phyloP scores from a whole-genome alignment of 108 stramenopile genomes.

The Chaetoceros muelleri region DNA sequence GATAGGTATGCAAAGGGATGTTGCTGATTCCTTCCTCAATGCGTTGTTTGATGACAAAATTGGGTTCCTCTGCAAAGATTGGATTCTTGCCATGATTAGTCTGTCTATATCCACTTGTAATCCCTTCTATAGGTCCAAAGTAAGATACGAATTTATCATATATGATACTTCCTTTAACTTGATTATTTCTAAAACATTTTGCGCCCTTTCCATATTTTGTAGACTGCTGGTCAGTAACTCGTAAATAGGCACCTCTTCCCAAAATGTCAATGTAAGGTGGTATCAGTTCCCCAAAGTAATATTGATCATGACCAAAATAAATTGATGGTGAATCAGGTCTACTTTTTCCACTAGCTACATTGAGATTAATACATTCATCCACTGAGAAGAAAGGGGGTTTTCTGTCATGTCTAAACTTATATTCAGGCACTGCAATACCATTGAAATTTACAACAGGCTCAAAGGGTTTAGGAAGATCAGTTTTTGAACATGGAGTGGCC shows the following conservation, averaged over 20 bases:
- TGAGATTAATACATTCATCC: slow-evolving; percentile 60
- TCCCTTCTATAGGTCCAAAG: slow-evolving; percentile 76
- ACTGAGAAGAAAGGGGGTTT: slow-evolving; percentile 43
- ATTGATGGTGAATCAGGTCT: slow-evolving; percentile 14
- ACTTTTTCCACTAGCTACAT: slow-evolving; percentile 11
- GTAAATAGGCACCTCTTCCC: slow-evolving; percentile 62
- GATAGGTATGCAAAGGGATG: slow-evolving; percentile 56
- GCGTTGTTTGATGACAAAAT: slow-evolving; percentile 25
- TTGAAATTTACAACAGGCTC: slow-evolving; percentile 62
- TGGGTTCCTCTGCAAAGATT: too few relatives aligned
- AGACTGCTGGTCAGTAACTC: slow-evolving; percentile 33
- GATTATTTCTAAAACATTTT: slow-evolving; percentile 67
- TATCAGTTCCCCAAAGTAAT: slow-evolving; percentile 67
- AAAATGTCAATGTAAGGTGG: slow-evolving; percentile 74
- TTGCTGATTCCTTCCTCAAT: slow-evolving; percentile 30
- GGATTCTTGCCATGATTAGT: slow-evolving; percentile 58
- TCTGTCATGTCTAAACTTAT: slow-evolving; percentile 35
- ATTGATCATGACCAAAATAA: slow-evolving; percentile 18
- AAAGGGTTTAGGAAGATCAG: slow-evolving; percentile 68
- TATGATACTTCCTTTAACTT: slow-evolving; percentile 48
- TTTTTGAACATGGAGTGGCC: slow-evolving; percentile 48
- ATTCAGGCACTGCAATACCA: slow-evolving; percentile 46
- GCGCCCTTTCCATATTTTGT: slow-evolving; percentile 40
- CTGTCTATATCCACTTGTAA: slow-evolving; percentile 57
- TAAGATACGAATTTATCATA: slow-evolving; percentile 70